Percentiles rank a stretch among this genome's conserved stretches.
Evolutionary conservation across 352 stramenopile genomes (phyloP).

Genomic region (Phytophthora ohioensis): DNA sequence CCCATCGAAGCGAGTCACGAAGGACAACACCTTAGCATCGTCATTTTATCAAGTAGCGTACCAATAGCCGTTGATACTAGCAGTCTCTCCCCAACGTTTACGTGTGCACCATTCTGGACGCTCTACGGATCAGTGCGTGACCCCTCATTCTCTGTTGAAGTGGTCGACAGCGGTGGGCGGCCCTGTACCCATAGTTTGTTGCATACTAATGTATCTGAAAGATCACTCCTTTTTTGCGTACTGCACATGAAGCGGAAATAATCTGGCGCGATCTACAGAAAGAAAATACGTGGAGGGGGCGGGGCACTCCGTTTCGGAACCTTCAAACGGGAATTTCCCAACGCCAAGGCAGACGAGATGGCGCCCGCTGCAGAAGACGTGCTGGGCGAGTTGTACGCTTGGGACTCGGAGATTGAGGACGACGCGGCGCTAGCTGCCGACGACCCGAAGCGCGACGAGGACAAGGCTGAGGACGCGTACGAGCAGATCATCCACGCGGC

Average conservation of each 20-base stretch:
- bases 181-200: background rate
- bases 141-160: constrained; percentile 7
- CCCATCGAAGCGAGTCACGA: background rate
- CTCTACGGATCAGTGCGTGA: no score
- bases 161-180: constrained; percentile 1
- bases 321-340: constrained; percentile 34
- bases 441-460: constrained; percentile 72
- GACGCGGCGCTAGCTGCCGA: constrained; percentile 49
- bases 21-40: background rate
- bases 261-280: constrained; percentile 29
- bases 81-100: no score
- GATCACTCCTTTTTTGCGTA: constrained; percentile 10
- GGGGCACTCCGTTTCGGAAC: background rate
- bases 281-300: constrained; percentile 29
- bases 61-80: background rate
- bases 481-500: constrained; percentile 76
- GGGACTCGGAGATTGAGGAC: constrained; percentile 74
- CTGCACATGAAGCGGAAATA: constrained; percentile 19
- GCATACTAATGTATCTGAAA: constrained; percentile 7
- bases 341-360: constrained; percentile 9
- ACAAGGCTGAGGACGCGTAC: constrained; percentile 76
- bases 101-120: no score
- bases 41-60: constrained; percentile 18
- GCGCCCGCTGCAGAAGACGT: constrained; percentile 44
- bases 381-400: constrained; percentile 72